A percentile compares a stretch with the other conserved stretches of the same genome.
phyloP scores from a whole-genome alignment of 2,329 filamentous ascomycete species.

The Clonostachys byssicola region DNA sequence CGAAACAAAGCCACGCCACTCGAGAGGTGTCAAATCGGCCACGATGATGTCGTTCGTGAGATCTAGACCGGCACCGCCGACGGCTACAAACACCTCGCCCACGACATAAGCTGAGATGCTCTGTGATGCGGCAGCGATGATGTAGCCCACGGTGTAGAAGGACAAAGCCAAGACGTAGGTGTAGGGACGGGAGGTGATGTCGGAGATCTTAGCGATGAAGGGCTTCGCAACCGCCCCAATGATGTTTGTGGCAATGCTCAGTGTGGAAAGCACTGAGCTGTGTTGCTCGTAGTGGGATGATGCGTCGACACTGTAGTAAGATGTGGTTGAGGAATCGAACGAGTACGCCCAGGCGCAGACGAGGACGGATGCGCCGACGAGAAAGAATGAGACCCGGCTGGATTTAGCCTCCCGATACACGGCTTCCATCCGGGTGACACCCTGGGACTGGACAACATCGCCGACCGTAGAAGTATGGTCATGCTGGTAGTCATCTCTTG shows the following conservation, averaged over 20 bases:
- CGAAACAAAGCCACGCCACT: constrained; percentile 26
- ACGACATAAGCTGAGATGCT: constrained; percentile 46
- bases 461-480: no score
- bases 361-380: constrained; percentile 2
- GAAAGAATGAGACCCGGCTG: no score
- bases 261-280: constrained; percentile 16
- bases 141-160: constrained; percentile 51
- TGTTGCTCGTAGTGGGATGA: constrained; percentile 19
- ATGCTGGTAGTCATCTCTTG: no score
- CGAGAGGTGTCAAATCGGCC: constrained; percentile 52
- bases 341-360: constrained; percentile 22
- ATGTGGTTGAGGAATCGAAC: constrained; percentile 19
- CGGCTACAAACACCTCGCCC: constrained; percentile 53
- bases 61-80: constrained; percentile 55
- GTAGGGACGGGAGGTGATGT: constrained; percentile 59
- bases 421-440: no score
- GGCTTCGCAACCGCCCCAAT: constrained; percentile 52
- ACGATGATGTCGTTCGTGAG: constrained; percentile 61
- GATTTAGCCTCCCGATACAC: no score
- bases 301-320: constrained; percentile 19
- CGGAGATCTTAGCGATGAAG: constrained; percentile 56
- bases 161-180: constrained; percentile 51
- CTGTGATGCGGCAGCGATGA: constrained; percentile 50
- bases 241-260: constrained; percentile 24
- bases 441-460: no score